phyloP scores from a whole-genome alignment of 1,284 basidiomycete genomes.

The Tetrapyrgos nigripes region DNA sequence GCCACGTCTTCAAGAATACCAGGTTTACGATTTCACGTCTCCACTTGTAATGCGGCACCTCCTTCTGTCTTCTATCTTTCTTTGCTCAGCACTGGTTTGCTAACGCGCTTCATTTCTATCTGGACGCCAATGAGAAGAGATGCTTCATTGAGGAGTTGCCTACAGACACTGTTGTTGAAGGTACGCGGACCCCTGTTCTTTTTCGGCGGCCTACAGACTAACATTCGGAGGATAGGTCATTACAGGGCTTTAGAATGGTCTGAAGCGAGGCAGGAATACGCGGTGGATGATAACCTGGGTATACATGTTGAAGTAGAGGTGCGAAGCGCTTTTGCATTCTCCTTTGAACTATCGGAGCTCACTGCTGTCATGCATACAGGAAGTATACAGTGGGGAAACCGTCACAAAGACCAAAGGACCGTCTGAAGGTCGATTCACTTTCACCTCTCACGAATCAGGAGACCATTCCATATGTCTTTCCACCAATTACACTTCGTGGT shows the following conservation, averaged over 20 bases:
- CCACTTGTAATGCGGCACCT: constrained; percentile 1
- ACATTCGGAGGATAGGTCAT: constrained; percentile 64
- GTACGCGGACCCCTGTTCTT: constrained; percentile 48
- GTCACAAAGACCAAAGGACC: constrained; percentile 92
- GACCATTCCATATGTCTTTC: constrained; percentile 97
- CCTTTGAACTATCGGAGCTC: not conserved
- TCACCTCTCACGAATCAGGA: constrained; percentile 95
- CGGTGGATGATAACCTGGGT: constrained; percentile 80
- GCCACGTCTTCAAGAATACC: not conserved
- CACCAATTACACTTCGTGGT: constrained; percentile 88
- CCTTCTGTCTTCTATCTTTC: constrained; percentile 1
- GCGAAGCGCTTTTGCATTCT: too few relatives aligned
- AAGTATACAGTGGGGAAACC: constrained; percentile 75
- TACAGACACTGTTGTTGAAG: constrained; percentile 96
- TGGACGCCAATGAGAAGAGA: constrained; percentile 89
- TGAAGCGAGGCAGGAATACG: constrained; percentile 74
- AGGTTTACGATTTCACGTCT: not conserved
- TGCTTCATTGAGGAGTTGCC: constrained; percentile 99
- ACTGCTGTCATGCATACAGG: constrained; percentile 50
- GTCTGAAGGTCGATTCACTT: constrained; percentile 92
- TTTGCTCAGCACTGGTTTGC: constrained; percentile 14
- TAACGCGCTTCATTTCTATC: constrained; percentile 87
- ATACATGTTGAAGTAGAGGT: constrained; percentile 93
- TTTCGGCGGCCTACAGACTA: not conserved
- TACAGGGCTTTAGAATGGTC: constrained; percentile 94